Evolutionary conservation across 371 early-diverging fungal species (phyloP), one percentile per base, ranked within the genome.

Genomic region (Mortierella sp.): DNA sequence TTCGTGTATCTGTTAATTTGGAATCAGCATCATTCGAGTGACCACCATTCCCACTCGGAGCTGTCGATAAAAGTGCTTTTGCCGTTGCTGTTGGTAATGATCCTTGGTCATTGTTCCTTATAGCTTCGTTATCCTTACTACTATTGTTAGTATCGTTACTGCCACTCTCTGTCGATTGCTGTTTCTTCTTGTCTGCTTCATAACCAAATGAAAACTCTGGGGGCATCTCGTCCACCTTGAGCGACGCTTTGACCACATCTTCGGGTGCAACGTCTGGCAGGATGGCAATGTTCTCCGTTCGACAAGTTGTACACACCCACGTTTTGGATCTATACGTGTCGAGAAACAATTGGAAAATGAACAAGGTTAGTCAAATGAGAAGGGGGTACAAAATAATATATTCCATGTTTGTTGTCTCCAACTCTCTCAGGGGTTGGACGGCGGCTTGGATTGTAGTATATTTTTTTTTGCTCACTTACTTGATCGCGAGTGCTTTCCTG

Each of bases 401-500:
- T 11, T 4, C 3, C 28, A 57, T 28, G 18, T 9, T 24, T 52
- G 52, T 5, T 52, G n/a, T 47, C 32, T n/a, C n/a, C n/a, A n/a
- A n/a, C n/a, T n/a, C n/a, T n/a, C n/a, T n/a, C n/a, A n/a, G n/a
- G n/a, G n/a, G n/a, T n/a, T n/a, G n/a, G n/a, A n/a, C n/a, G n/a
- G n/a, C n/a, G n/a, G n/a, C n/a, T n/a, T n/a, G n/a, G n/a, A n/a
- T n/a, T n/a, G n/a, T n/a, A n/a, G n/a, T n/a, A n/a, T n/a, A n/a
- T 66, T 3, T 11, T 16, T 49, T 14, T 20, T 51, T 14, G 52
- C 18, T 9, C 16, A 49, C 79, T 67, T 87, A 93, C 87, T 80
- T 75, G 73, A 84, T 87, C 9, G 97, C 97, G 22, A 91, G 77
- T 24, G 55, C 73, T 73, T 74, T 84, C 5, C 96, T 87, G 68